A percentile compares a stretch with the other conserved stretches of the same genome.
These are phyloP conservation scores for Oidiodendron maius DNA, from an alignment of 495 filamentous ascomycete species.

Conservation along the genomic window DNA sequence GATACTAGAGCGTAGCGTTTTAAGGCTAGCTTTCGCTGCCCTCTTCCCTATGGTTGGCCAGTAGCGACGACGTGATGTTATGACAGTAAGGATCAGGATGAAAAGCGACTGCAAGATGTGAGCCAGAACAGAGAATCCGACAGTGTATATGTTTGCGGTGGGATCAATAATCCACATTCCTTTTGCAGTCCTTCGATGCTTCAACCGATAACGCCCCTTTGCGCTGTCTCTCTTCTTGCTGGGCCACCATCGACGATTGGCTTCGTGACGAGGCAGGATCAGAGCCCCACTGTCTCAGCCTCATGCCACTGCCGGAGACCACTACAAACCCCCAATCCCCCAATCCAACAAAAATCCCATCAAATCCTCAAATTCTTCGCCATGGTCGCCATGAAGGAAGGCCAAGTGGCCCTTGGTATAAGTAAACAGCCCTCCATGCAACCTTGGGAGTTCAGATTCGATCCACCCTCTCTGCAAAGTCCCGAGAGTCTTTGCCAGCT, in stretches of 20 bases:
- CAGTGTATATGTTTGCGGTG: no score
- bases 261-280: background rate
- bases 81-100: no score
- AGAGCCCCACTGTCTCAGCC: slow-evolving; percentile 4
- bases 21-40: no score
- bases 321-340: background rate
- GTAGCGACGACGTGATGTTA: no score
- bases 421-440: background rate
- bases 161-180: no score
- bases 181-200: background rate
- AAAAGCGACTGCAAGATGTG: no score
- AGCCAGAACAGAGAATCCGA: no score
- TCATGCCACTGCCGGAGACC: background rate
- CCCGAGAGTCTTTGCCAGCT: background rate
- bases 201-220: background rate
- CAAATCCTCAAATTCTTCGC: background rate
- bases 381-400: background rate
- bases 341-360: background rate
- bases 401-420: background rate
- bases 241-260: no score
- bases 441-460: background rate
- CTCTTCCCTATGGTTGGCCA: no score
- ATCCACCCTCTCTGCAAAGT: background rate
- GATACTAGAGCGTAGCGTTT: no score
- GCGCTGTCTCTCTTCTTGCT: background rate